A percentile compares a stretch with the other conserved stretches of the same genome.
Conservation (phyloP, 306 rosid genomes). For the Begonia masoniana region DNA sequence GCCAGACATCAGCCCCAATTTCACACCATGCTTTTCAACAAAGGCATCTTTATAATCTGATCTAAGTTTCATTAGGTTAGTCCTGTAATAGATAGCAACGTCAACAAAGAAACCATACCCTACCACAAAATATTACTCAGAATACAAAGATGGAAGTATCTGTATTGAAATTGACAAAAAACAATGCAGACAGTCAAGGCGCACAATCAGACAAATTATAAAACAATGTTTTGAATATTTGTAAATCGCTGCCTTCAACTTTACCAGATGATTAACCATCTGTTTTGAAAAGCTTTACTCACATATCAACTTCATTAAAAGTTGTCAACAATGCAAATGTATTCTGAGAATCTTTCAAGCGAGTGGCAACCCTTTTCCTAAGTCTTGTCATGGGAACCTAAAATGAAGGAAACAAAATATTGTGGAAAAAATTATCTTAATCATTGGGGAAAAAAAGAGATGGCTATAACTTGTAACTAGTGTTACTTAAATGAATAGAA, state of each 20-base stretch:
- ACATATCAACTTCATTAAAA: conserved; percentile 59
- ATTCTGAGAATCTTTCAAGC: conserved; percentile 56
- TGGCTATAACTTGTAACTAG: neutral
- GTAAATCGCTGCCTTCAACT: neutral
- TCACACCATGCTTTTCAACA: conserved; percentile 49
- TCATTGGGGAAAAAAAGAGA: neutral
- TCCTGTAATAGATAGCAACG: conserved; percentile 23
- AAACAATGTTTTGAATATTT: too few relatives aligned
- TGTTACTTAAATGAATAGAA: conserved; percentile 4
- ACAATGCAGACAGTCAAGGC: neutral
- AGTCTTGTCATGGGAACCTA: conserved; percentile 66
- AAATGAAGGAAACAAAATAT: conserved; percentile 1
- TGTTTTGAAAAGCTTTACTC: conserved; percentile 10
- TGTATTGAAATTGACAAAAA: neutral
- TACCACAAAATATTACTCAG: too few relatives aligned
- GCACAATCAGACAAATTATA: neutral
- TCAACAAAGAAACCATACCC: neutral
- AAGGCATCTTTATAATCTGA: conserved; percentile 52
- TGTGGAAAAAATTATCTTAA: neutral
- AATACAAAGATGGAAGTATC: too few relatives aligned
- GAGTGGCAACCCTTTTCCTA: conserved; percentile 55
- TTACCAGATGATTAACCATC: neutral
- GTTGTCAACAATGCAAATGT: conserved; percentile 60
- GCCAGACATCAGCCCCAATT: conserved; percentile 54
- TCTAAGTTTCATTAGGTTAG: conserved; percentile 50